Base-by-base conservation (phyloP, 352 stramenopile genomes). In the Peronospora destructor region DNA sequence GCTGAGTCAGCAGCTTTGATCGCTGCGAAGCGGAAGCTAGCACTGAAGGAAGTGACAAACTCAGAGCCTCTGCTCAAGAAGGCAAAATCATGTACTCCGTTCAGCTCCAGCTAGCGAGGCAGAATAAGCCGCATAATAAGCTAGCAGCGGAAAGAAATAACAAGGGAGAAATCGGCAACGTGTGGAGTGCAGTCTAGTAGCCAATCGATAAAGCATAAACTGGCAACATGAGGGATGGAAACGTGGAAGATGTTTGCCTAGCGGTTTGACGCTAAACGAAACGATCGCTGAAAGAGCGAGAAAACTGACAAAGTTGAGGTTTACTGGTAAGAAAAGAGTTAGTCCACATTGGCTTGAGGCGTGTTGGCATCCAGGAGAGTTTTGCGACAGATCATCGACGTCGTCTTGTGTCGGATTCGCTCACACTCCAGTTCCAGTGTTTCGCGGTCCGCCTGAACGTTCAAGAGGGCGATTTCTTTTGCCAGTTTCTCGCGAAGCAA, bases 31-130 rank as follows among this genome's bases (percentile, higher is more conserved):
- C 72, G 76, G 37, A 84, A 86, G 56, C 66, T 85, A 56, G 70
- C 75, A 21, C 53, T 85, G 53, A 64, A 73, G n/a, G 74, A 73
- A 57, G 52, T 50, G 23, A 35, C 62, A 45, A 61, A 61, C n/a
- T 65, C 76, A 11, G 73, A 84, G 39, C 76, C 67, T 59, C 53
- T 85, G 44, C 61, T 88, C 14, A 88, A 88, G 45, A 88, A 88
- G 56, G 47, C 72, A 14, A 88, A 88, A 51, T 64, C 76, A 37
- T 83, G 63, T 59, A 83, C 73, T 49, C 72, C 76, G 10, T 79
- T 87, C 55, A 84, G 73, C 50, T 87, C 73, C 35, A 85, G 69
- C 43, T 83, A 76, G 48, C 11, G 36, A 23, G 17, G 13, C 19
- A 53, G 21, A 35, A 32, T 48, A 61, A 52, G 41, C 59, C 30